Evolutionary conservation across 768 basidiomycete species (phyloP).

Genomic region (Suillus spraguei): DNA sequence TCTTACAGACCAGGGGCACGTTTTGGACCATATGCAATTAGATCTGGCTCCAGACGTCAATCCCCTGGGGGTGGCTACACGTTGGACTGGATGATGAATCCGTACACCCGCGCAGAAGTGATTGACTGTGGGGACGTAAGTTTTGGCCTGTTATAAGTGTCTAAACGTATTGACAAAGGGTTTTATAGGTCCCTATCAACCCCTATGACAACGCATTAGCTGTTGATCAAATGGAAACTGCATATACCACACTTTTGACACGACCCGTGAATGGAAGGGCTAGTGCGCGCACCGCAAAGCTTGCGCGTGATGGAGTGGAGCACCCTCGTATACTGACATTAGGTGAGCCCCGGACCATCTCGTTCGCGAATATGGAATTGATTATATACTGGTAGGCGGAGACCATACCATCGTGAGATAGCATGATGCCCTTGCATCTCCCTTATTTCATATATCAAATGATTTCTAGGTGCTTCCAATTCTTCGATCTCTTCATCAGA

Average conservation of each 20-base stretch:
- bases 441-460: not conserved
- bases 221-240: conserved; percentile 79
- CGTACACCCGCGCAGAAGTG: conserved; percentile 57
- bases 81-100: conserved; percentile 62
- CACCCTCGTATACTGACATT: conserved; percentile 71
- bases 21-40: conserved; percentile 80
- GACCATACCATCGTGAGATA: conserved; percentile 72
- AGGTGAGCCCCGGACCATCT: conserved; percentile 8
- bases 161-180: not conserved
- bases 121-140: conserved; percentile 82
- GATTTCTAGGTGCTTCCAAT: conserved; percentile 53
- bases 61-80: conserved; percentile 59
- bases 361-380: not conserved
- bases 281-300: conserved; percentile 13
- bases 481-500: conserved; percentile 67
- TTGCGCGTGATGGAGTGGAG: conserved; percentile 52
- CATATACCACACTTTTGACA: conserved; percentile 67
- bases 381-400: conserved; percentile 56
- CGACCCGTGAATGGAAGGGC: conserved; percentile 40
- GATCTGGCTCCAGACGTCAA: conserved; percentile 68
- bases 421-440: not conserved
- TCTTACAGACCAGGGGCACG: conserved; percentile 60
- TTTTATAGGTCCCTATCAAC: conserved; percentile 60
- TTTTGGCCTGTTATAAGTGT: not conserved
- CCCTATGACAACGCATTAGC: conserved; percentile 80